These are phyloP conservation scores for Entrophospora sp. DNA, from an alignment of 192 early-diverging fungal genomes.

Conservation along the genomic window DNA sequence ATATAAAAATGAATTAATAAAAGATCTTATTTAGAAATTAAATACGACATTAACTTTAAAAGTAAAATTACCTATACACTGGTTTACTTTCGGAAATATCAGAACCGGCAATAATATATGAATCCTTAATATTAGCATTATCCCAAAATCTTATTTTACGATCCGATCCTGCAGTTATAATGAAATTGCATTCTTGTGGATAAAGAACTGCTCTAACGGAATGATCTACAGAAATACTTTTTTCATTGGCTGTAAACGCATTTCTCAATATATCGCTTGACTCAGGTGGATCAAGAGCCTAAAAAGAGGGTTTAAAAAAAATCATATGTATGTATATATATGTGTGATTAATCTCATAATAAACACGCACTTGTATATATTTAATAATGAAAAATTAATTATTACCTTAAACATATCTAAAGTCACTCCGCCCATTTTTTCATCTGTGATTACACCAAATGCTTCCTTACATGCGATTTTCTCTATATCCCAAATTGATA, in stretches of 20 bases:
- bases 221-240: conserved; percentile 45
- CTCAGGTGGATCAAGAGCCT: conserved; percentile 30
- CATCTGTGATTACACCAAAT: conserved; percentile 53
- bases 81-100: conserved; percentile 48
- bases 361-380: background rate
- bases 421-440: conserved; percentile 33
- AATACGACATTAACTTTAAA: background rate
- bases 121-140: conserved; percentile 54
- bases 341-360: too few species aligned
- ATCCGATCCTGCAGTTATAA: conserved; percentile 77
- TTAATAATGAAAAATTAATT: conserved; percentile 24
- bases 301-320: background rate
- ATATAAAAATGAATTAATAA: background rate
- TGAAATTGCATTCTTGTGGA: conserved; percentile 37
- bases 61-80: conserved; percentile 47
- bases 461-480: conserved; percentile 59
- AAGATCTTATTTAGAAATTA: background rate
- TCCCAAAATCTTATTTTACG: conserved; percentile 86
- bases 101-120: conserved; percentile 60
- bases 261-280: conserved; percentile 44
- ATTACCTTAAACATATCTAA: conserved; percentile 42
- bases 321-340: background rate
- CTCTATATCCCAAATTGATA: conserved; percentile 78
- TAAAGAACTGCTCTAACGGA: conserved; percentile 54
- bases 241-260: conserved; percentile 47